Conservation (phyloP, 306 rosid genomes). For the Begonia loranthoides region DNA sequence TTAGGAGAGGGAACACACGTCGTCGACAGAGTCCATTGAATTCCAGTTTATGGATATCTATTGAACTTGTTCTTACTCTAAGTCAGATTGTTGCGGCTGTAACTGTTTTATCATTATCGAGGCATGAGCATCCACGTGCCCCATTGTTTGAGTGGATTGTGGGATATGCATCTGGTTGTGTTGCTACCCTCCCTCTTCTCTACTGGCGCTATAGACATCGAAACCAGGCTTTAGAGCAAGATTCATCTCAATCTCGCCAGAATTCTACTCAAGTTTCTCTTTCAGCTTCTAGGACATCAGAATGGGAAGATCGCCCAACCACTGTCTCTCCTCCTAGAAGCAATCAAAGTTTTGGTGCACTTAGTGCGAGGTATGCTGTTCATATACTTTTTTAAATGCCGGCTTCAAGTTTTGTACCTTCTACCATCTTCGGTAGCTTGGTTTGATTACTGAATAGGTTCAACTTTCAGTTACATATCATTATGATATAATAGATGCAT, state of each 20-base stretch:
- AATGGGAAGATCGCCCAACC: conserved; percentile 54
- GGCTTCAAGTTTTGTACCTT: background rate
- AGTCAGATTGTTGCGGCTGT: conserved; percentile 84
- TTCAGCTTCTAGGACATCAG: conserved; percentile 50
- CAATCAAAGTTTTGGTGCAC: conserved; percentile 32
- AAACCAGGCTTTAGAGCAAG: conserved; percentile 62
- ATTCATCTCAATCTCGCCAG: conserved; percentile 53
- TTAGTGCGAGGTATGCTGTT: conserved; percentile 57
- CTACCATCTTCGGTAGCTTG: no score
- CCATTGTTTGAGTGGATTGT: conserved; percentile 86
- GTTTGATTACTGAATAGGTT: no score
- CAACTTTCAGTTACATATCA: no score
- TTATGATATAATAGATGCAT: no score
- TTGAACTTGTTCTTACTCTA: conserved; percentile 67
- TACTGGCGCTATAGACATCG: conserved; percentile 85
- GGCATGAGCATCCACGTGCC: conserved; percentile 60
- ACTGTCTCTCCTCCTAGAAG: conserved; percentile 33
- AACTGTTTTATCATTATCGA: conserved; percentile 65
- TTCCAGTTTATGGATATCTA: conserved; percentile 86
- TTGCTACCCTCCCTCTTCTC: conserved; percentile 85
- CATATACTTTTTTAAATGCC: background rate
- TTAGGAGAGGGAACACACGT: conserved; percentile 63
- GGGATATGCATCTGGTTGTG: conserved; percentile 87
- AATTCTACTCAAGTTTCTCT: conserved; percentile 57
- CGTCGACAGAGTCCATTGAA: conserved; percentile 82